Percentiles rank a stretch among this genome's conserved stretches.
Conservation (phyloP, 2,329 filamentous ascomycete genomes). For the Erysiphe neolycopersici region DNA sequence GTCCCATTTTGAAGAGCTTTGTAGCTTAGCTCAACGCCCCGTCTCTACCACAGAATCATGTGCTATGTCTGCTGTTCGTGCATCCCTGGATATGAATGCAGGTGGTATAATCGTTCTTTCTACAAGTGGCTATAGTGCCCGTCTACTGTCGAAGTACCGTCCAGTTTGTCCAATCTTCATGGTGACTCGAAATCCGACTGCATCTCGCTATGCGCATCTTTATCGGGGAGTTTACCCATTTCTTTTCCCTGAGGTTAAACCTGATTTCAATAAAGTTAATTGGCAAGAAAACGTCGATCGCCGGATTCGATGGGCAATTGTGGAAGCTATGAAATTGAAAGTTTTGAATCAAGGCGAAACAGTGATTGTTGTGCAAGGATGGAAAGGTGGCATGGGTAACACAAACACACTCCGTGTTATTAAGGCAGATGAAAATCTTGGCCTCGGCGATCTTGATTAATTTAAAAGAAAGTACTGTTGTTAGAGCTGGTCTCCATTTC, state of each 20-base stretch:
- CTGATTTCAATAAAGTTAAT: constrained; percentile 73
- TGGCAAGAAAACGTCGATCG: constrained; percentile 99
- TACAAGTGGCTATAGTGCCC: constrained; percentile 82
- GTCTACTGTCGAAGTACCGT: constrained; percentile 92
- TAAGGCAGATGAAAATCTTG: constrained; percentile 1
- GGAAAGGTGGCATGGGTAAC: constrained; percentile 77
- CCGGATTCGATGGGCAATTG: constrained; percentile 91
- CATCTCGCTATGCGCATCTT: constrained; percentile 74
- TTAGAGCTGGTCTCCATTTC: too few species aligned
- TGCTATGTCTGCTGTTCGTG: constrained; percentile 88
- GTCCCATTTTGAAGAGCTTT: constrained; percentile 87
- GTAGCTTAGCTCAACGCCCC: constrained; percentile 55
- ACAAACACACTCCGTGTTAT: constrained; percentile 37
- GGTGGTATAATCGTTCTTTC: constrained; percentile 90
- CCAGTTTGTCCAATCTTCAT: constrained; percentile 98
- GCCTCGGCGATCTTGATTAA: not conserved
- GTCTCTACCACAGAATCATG: constrained; percentile 78
- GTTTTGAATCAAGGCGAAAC: constrained; percentile 46
- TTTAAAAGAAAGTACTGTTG: not conserved
- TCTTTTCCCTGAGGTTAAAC: constrained; percentile 77
- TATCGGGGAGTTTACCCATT: constrained; percentile 98
- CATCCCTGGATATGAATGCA: constrained; percentile 85
- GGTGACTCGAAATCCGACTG: constrained; percentile 68
- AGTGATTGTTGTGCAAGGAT: constrained; percentile 67
- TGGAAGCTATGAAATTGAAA: constrained; percentile 59